phyloP scores from a whole-genome alignment of 805 yeast species.

The Zygoascus flipseniorum region DNA sequence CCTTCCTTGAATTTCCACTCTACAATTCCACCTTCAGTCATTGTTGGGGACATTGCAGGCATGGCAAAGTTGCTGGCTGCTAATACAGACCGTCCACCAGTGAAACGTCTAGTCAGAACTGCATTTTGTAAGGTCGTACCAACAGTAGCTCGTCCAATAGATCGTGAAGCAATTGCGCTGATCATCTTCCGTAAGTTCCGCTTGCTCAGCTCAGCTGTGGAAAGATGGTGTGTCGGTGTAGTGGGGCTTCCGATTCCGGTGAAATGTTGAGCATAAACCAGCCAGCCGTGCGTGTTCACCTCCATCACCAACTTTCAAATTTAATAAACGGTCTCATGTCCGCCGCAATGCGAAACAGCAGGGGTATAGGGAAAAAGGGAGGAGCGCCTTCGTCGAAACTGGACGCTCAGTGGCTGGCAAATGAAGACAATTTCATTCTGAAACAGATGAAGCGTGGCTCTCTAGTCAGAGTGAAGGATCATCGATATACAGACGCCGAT shows the following conservation, averaged over 20 bases:
- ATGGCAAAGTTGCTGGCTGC: slow-evolving; percentile 49
- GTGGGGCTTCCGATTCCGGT: neutral
- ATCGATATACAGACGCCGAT: slow-evolving; percentile 21
- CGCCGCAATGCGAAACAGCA: neutral
- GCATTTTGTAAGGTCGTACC: neutral
- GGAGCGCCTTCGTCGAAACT: neutral
- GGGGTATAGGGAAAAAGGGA: neutral
- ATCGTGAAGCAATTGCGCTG: neutral
- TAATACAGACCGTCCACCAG: neutral
- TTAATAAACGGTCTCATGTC: neutral
- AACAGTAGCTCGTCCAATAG: neutral
- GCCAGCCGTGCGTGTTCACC: neutral
- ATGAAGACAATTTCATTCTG: slow-evolving; percentile 24
- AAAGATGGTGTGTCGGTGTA: neutral
- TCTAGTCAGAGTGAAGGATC: slow-evolving; percentile 21
- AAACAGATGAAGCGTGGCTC: slow-evolving; percentile 25
- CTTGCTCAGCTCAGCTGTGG: neutral
- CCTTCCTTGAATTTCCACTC: slow-evolving; percentile 81
- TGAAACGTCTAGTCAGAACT: neutral
- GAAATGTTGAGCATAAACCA: neutral
- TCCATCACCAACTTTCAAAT: neutral
- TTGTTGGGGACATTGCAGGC: slow-evolving; percentile 99
- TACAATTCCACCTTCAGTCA: slow-evolving; percentile 91
- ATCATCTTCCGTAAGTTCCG: neutral
- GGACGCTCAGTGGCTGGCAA: slow-evolving; percentile 20